Evolutionary conservation across 2,329 filamentous ascomycete species (phyloP), one percentile per base, ranked within the genome.

Genomic region (Aphanocladium album): DNA sequence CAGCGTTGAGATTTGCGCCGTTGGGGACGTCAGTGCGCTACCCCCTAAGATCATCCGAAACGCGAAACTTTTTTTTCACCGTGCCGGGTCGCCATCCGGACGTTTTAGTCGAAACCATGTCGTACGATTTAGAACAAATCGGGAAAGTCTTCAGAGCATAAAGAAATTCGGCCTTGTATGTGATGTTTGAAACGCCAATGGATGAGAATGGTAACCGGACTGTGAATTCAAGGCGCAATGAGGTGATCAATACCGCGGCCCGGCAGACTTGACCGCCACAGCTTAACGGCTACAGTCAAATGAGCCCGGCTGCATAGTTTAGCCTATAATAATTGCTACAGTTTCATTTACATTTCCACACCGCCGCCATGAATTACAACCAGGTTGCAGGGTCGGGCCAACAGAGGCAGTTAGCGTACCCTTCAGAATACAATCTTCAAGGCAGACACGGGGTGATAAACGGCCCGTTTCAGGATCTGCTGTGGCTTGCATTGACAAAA

Each of bases 401-500:
- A 43, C 51, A 54, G 21, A 17, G 9, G 21, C 35, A 27, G 50
- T n/a, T n/a, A n/a, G n/a, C n/a, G n/a, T n/a, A n/a, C n/a, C n/a
- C n/a, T n/a, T n/a, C n/a, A n/a, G n/a, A 11, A 17, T 9, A 2
- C 21, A 43, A 16, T 16, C 33, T 39, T 11, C 33, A 23, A 25
- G 33, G 47, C 47, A 35, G 27, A 55, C 50, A 50, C 47, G 1
- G 27, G 53, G 25, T n/a, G 5, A 25, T 23, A 12, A n/a, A n/a
- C 33, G 23, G 21, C 41, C 12, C 25, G 55, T 58, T 58, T 58
- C 46, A 51, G 55, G 35, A 30, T 16, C 23, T n/a, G n/a, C 6
- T 11, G 27, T 50, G 55, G 55, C 46, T 58, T 58, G 55, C 55
- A 51, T 43, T 12, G 23, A 27, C n/a, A 33, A 51, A 43, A 58